Conservation (phyloP, 2,329 filamentous ascomycete species). For the Emericellopsis cladophorae region DNA sequence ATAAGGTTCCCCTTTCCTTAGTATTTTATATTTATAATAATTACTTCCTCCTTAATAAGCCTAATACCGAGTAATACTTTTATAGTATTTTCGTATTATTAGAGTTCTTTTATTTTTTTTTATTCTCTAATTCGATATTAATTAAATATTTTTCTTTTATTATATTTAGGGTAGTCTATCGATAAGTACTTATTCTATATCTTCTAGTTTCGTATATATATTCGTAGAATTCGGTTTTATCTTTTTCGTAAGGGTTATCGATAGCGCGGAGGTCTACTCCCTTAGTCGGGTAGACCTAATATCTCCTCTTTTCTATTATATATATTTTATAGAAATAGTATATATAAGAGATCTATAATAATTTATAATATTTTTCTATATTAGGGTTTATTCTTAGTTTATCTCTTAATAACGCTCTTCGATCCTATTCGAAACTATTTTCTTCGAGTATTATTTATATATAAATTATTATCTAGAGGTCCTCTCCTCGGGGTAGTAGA, state of each 20-base stretch:
- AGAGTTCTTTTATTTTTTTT: too few species aligned
- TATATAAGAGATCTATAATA: too few species aligned
- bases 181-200: background rate
- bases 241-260: background rate
- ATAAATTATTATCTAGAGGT: background rate
- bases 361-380: background rate
- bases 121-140: too few species aligned
- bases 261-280: background rate
- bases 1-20: too few species aligned
- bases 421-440: too few species aligned
- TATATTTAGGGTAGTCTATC: background rate
- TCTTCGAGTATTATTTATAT: slow-evolving; percentile 1
- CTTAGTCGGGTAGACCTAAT: background rate
- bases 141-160: background rate
- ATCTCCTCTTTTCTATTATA: background rate
- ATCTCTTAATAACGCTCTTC: background rate
- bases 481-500: background rate
- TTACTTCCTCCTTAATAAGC: too few species aligned
- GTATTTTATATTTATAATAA: background rate
- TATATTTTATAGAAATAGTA: background rate
- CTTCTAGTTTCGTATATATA: too few species aligned
- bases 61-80: too few species aligned
- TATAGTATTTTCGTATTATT: too few species aligned
- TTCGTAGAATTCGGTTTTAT: too few species aligned
- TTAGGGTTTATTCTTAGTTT: background rate